Evolutionary conservation across 176 grass and related monocot species (phyloP).

Genomic region (Bothriochloa decipiens): DNA sequence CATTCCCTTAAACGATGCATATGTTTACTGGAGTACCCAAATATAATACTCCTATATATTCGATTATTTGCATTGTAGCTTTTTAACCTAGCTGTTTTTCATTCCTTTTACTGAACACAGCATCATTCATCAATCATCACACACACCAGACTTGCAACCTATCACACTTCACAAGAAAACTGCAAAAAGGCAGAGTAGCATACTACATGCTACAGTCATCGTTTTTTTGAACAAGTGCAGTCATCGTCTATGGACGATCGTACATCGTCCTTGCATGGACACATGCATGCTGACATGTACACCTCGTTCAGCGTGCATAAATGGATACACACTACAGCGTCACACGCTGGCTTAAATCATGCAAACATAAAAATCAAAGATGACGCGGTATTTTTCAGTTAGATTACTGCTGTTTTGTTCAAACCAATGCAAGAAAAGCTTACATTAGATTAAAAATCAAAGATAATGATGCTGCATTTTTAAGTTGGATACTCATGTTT

Average conservation of each 20-base stretch:
- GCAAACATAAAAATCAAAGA: not conserved
- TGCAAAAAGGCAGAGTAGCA: not conserved
- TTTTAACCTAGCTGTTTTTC: not conserved
- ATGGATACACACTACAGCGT: not conserved
- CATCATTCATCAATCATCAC: not conserved
- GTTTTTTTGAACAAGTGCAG: not conserved
- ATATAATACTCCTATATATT: too few relatives aligned
- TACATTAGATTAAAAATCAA: not conserved
- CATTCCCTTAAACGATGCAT: not conserved
- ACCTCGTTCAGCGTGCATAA: not conserved
- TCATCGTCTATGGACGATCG: not conserved
- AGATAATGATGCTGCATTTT: not conserved
- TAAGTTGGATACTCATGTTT: not conserved
- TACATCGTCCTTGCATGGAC: not conserved
- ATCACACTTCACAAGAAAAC: not conserved
- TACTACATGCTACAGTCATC: not conserved
- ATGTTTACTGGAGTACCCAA: not conserved
- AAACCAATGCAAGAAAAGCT: not conserved
- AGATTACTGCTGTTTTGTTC: not conserved
- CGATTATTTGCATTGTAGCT: too few relatives aligned
- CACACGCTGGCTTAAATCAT: not conserved
- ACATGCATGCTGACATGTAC: not conserved
- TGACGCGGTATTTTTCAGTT: not conserved
- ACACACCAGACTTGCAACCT: not conserved
- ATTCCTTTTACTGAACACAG: not conserved